Percentiles rank a stretch among this genome's conserved stretches.
Evolutionary conservation across 345 rosid species (phyloP).

Genomic region (Aethionema arabicum): DNA sequence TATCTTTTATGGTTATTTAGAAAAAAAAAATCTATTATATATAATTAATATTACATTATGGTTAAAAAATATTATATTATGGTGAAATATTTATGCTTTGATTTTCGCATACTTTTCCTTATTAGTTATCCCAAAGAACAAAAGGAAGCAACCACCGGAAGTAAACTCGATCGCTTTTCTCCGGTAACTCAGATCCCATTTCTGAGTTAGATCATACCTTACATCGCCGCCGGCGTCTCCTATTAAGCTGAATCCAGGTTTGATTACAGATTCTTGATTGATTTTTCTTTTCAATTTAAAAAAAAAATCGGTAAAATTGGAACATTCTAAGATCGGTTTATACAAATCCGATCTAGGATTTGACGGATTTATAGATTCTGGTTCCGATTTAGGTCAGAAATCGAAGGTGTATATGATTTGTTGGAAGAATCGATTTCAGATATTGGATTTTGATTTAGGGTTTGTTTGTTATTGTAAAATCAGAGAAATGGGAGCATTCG

Average conservation of each 20-base stretch:
- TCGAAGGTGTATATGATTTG: slow-evolving; percentile 1
- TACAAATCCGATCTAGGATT: slow-evolving; percentile 25
- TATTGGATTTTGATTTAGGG: not conserved
- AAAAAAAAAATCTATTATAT: too few relatives aligned
- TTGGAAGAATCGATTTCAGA: not conserved
- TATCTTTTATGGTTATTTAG: too few relatives aligned
- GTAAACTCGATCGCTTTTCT: too few relatives aligned
- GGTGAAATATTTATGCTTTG: too few relatives aligned
- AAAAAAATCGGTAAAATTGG: not conserved
- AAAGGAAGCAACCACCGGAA: too few relatives aligned
- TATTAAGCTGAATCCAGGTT: slow-evolving; percentile 20
- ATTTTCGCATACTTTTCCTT: too few relatives aligned
- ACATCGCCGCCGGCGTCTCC: not conserved
- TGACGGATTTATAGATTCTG: not conserved
- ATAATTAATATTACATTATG: too few relatives aligned
- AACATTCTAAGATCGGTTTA: slow-evolving; percentile 17
- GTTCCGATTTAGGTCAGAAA: not conserved
- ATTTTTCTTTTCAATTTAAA: not conserved
- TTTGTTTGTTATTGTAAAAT: not conserved
- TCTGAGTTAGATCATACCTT: too few relatives aligned
- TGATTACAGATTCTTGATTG: slow-evolving; percentile 1
- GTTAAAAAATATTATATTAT: too few relatives aligned
- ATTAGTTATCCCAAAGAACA: too few relatives aligned
- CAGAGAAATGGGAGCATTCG: slow-evolving; percentile 68
- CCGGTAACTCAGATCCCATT: too few relatives aligned